phyloP scores from a whole-genome alignment of 371 early-diverging fungal genomes.

The Lichtheimia ornata region DNA sequence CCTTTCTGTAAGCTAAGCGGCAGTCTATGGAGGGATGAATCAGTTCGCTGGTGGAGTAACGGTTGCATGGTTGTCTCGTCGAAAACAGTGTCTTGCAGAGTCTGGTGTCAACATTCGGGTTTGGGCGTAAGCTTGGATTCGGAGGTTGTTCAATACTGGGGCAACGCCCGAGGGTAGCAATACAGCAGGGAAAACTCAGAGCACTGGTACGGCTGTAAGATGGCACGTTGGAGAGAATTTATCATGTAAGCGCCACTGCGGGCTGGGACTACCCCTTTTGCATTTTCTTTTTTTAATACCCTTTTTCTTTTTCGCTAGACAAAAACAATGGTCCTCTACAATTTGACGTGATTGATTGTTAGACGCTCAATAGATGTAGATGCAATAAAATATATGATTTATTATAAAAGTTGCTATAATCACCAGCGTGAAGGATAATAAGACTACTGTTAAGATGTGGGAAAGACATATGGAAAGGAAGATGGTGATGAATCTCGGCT shows the following conservation, averaged over 20 bases:
- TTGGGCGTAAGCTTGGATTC: slow-evolving; percentile 35
- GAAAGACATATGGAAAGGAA: too few species aligned
- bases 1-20: slow-evolving; percentile 49
- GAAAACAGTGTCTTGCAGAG: slow-evolving; percentile 30
- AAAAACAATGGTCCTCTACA: too few species aligned
- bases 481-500: too few species aligned
- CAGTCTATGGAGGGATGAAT: slow-evolving; percentile 53
- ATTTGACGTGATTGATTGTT: too few species aligned
- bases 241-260: slow-evolving; percentile 36
- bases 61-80: slow-evolving; percentile 24
- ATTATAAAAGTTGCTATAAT: too few species aligned
- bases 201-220: slow-evolving; percentile 57
- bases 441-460: too few species aligned
- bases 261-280: slow-evolving; percentile 49
- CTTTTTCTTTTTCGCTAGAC: too few species aligned
- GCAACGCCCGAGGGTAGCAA: slow-evolving; percentile 62
- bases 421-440: too few species aligned
- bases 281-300: slow-evolving; percentile 13
- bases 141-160: slow-evolving; percentile 60
- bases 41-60: slow-evolving; percentile 41
- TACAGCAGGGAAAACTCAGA: slow-evolving; percentile 66
- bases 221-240: slow-evolving; percentile 56
- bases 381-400: too few species aligned
- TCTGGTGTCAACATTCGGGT: slow-evolving; percentile 55
- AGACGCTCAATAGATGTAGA: too few species aligned